These are phyloP conservation scores for Fusarium sp. DNA, from an alignment of 2,329 filamentous ascomycete species.

Conservation along the genomic window DNA sequence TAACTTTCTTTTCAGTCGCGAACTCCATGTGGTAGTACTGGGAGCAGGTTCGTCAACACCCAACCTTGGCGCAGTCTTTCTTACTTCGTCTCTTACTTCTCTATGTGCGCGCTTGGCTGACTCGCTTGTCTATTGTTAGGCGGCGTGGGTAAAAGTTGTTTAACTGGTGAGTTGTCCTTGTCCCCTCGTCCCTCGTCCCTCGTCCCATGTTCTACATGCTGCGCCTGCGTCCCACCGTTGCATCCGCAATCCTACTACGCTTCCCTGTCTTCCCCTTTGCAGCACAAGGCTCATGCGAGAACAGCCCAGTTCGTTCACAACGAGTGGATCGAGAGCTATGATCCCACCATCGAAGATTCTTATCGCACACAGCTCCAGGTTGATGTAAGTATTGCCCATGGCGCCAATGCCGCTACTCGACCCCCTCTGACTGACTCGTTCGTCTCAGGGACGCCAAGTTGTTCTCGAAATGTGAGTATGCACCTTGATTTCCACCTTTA, in stretches of 20 bases:
- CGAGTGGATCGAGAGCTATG: constrained; percentile 92
- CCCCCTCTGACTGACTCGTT: constrained; percentile 52
- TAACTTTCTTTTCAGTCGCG: constrained; percentile 67
- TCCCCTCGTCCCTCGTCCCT: constrained; percentile 27
- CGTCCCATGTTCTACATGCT: constrained; percentile 32
- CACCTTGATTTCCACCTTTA: constrained; percentile 11
- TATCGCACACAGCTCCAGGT: constrained; percentile 84
- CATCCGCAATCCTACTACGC: constrained; percentile 28
- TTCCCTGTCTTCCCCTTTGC: constrained; percentile 36
- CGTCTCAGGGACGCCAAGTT: constrained; percentile 82
- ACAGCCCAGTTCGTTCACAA: constrained; percentile 93
- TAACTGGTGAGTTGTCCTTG: constrained; percentile 77
- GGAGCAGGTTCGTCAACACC: constrained; percentile 75
- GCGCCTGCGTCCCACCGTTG: constrained; percentile 30
- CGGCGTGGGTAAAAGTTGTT: constrained; percentile 92
- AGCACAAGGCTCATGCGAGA: constrained; percentile 40
- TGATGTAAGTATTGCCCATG: constrained; percentile 75
- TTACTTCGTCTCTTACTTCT: constrained; percentile 20
- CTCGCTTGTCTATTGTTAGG: constrained; percentile 64
- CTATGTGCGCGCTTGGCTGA: constrained; percentile 49
- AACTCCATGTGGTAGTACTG: constrained; percentile 87
- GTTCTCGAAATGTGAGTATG: constrained; percentile 85
- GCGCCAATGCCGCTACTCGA: constrained; percentile 22
- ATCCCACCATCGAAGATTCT: constrained; percentile 84
- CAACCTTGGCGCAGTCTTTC: constrained; percentile 15